These are phyloP conservation scores for Actinidia polygama DNA, from an alignment of 179 eudicot species.

Conservation along the genomic window DNA sequence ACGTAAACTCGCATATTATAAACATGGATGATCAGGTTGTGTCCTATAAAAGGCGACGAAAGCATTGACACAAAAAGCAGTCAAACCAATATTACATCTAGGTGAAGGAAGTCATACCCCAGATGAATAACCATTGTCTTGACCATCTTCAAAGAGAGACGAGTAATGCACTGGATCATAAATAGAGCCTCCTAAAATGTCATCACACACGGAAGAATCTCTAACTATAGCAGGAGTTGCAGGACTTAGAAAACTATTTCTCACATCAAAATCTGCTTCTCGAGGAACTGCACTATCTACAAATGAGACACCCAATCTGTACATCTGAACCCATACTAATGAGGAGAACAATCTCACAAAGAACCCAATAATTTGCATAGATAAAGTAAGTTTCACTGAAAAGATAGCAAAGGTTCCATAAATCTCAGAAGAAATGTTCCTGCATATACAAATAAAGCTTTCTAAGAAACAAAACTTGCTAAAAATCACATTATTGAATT, in stretches of 20 bases:
- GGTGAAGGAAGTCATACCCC: conserved; percentile 48
- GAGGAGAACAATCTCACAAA: conserved; percentile 76
- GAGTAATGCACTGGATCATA: conserved; percentile 90
- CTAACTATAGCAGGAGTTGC: conserved; percentile 59
- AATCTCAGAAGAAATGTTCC: conserved; percentile 72
- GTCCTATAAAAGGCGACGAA: background rate
- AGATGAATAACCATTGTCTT: conserved; percentile 40
- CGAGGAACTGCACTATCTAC: conserved; percentile 59
- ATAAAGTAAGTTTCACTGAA: conserved; percentile 73
- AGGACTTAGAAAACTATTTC: conserved; percentile 89
- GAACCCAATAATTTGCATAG: conserved; percentile 87
- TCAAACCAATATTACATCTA: conserved; percentile 2
- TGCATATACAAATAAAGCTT: conserved; percentile 40
- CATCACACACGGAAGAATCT: conserved; percentile 63
- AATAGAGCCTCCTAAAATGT: conserved; percentile 84
- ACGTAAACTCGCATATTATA: background rate
- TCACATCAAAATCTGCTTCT: conserved; percentile 80
- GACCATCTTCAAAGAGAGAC: conserved; percentile 79
- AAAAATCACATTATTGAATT: conserved; percentile 4
- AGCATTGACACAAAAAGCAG: background rate
- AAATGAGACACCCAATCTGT: conserved; percentile 84
- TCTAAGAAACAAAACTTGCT: background rate
- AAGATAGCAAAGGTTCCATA: conserved; percentile 68
- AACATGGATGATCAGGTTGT: background rate
- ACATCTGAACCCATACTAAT: conserved; percentile 93